Evolutionary conservation across 1,284 basidiomycete species (phyloP), one percentile per base, ranked within the genome.

Genomic region (Ustilago tritici): DNA sequence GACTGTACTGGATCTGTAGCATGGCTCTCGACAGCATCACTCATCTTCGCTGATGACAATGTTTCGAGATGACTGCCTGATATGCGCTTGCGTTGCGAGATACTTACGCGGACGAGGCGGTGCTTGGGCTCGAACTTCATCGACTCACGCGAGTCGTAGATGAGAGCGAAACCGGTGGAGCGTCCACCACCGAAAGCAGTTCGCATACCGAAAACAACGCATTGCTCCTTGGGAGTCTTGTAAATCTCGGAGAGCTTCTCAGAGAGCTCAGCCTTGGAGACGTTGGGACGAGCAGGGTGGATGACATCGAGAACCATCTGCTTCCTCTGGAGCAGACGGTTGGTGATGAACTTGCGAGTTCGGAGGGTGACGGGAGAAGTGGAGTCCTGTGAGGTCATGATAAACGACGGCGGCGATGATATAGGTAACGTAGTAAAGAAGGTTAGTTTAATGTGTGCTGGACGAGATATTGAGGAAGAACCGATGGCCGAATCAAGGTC

Each of bases 261-360:
- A 68, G 91, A 90, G 84, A 99, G 91, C 87, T 99, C 96, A 66
- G 90, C 88, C 89, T 94, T 95, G 86, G 96, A 93, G 87, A 99
- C 93, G 88, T 97, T 99, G 78, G 97, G 88, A 75, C 95, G 94
- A 68, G 92, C 93, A 41, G 97, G 96, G 90, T 99, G 97, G 84
- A 98, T 92, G 86, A 99, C 91, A 86, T 98, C 96, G 77, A 98
- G 90, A 83, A 98, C 91, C 82, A 87, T 85, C 80, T 90, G 90
- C 86, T 88, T 89, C 86, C 97, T 93, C 86, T 94, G 92, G 71
- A 99, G 90, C 81, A 99, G 93, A 82, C 95, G 94, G 92, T 99
- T 99, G 86, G 95, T 98, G 88, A 98, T 94, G 91, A 99, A 99
- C 90, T 99, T 98, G 89, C 96, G 93, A 70, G 97, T 98, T 86